Percentiles rank a stretch among this genome's conserved stretches.
phyloP scores from a whole-genome alignment of 116 monocot species.

The Dioscorea cayenensis region DNA sequence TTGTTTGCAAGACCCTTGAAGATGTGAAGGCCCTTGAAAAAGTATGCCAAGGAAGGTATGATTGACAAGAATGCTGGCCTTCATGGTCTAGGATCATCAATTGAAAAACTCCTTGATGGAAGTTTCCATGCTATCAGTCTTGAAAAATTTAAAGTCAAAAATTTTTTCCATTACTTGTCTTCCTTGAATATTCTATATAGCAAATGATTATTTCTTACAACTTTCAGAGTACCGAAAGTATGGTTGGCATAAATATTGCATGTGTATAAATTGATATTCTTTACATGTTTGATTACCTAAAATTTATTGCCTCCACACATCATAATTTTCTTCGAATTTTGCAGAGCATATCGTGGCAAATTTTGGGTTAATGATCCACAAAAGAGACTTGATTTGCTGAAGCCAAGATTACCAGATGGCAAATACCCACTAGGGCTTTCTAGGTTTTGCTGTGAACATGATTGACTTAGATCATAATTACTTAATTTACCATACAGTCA shows the following conservation, averaged over 20 bases:
- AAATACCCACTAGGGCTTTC: constrained; percentile 59
- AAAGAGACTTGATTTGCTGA: constrained; percentile 59
- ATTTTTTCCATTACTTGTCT: neutral
- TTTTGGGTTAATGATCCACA: constrained; percentile 67
- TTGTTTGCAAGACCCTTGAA: constrained; percentile 85
- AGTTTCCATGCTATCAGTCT: constrained; percentile 79
- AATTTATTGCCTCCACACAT: neutral
- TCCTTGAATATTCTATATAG: neutral
- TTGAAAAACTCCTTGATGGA: constrained; percentile 55
- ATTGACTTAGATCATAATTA: constrained; percentile 49
- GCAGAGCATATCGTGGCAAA: constrained; percentile 72
- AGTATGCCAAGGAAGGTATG: constrained; percentile 57
- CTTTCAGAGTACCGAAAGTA: neutral
- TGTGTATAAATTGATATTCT: neutral
- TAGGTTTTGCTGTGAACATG: constrained; percentile 92
- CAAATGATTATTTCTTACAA: neutral
- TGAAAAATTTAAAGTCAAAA: constrained; percentile 67
- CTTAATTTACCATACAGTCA: constrained; percentile 47
- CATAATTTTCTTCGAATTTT: neutral
- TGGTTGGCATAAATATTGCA: neutral
- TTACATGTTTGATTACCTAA: neutral
- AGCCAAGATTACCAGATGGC: constrained; percentile 69
- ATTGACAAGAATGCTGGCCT: constrained; percentile 60
- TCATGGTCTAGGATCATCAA: constrained; percentile 57
- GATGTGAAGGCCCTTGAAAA: constrained; percentile 75